phyloP scores from a whole-genome alignment of 176 grass and related monocot species.

The Cocos nucifera region DNA sequence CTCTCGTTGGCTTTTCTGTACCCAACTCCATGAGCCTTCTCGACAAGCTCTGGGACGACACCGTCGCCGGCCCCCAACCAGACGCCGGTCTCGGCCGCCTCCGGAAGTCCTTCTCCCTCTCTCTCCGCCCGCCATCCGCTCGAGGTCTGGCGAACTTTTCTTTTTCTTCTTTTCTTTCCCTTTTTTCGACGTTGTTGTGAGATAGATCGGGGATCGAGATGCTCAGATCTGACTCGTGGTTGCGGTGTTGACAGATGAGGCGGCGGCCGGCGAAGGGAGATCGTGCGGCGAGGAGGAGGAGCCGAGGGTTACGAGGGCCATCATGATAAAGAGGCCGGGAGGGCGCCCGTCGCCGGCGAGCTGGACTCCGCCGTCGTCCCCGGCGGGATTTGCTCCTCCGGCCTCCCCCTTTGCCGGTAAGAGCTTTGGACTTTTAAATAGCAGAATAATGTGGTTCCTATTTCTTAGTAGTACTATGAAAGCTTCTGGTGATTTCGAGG shows the following conservation, averaged over 20 bases:
- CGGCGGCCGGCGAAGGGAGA: too few species aligned
- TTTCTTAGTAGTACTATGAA: not conserved
- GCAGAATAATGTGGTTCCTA: not conserved
- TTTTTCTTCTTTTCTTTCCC: too few species aligned
- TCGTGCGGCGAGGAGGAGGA: too few species aligned
- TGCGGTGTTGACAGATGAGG: too few species aligned
- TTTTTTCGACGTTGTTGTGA: too few species aligned
- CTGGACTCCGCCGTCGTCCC: not conserved
- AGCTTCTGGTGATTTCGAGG: not conserved
- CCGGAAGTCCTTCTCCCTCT: constrained; percentile 8
- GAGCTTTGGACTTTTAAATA: not conserved
- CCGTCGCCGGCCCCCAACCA: constrained; percentile 9
- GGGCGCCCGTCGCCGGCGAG: not conserved
- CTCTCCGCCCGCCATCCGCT: not conserved
- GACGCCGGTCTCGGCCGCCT: constrained; percentile 12
- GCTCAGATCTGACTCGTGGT: too few species aligned
- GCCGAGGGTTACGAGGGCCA: not conserved
- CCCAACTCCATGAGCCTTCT: constrained; percentile 4
- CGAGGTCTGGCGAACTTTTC: not conserved
- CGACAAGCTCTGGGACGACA: constrained; percentile 25
- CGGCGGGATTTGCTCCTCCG: not conserved
- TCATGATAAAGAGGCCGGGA: not conserved
- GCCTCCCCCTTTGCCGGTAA: not conserved
- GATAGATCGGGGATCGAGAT: too few species aligned
- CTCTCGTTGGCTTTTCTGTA: too few species aligned